Conservation (phyloP, 1,139 yeast genomes). For the Suzukiozyma palmioleophila region DNA sequence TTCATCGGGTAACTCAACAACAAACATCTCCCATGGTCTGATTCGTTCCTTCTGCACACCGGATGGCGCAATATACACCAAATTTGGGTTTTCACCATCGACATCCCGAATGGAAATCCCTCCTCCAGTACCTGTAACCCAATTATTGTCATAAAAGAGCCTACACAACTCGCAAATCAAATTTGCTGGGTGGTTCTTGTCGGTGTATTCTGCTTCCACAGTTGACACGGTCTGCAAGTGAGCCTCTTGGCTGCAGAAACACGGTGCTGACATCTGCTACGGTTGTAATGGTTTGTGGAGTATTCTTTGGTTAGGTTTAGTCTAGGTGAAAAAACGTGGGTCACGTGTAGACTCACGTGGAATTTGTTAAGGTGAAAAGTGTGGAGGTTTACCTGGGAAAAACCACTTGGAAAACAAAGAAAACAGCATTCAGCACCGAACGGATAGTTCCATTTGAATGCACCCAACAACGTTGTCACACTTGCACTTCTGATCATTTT, state of each 20-base stretch:
- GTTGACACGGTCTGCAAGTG: slow-evolving; percentile 3
- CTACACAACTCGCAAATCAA: slow-evolving; percentile 79
- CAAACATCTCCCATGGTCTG: slow-evolving; percentile 78
- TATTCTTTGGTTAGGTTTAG: background rate
- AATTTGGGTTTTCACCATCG: slow-evolving; percentile 38
- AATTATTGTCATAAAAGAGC: slow-evolving; percentile 70
- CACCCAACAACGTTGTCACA: too few species aligned
- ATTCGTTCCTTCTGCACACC: slow-evolving; percentile 93
- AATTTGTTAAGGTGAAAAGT: too few species aligned
- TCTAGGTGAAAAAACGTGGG: background rate
- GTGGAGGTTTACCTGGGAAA: too few species aligned
- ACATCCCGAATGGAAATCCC: slow-evolving; percentile 78
- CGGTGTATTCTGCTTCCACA: slow-evolving; percentile 19
- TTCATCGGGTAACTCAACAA: slow-evolving; percentile 55
- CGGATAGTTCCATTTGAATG: too few species aligned
- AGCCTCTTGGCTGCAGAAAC: slow-evolving; percentile 10
- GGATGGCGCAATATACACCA: slow-evolving; percentile 81
- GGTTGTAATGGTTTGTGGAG: background rate
- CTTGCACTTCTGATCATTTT: too few species aligned
- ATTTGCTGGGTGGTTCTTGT: slow-evolving; percentile 78
- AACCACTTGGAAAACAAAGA: too few species aligned
- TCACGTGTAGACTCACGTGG: background rate
- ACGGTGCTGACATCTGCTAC: slow-evolving; percentile 15
- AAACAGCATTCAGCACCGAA: too few species aligned
- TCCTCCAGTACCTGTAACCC: slow-evolving; percentile 98